These are phyloP conservation scores for Penicillium canescens DNA, from an alignment of 495 filamentous ascomycete species.

Conservation along the genomic window DNA sequence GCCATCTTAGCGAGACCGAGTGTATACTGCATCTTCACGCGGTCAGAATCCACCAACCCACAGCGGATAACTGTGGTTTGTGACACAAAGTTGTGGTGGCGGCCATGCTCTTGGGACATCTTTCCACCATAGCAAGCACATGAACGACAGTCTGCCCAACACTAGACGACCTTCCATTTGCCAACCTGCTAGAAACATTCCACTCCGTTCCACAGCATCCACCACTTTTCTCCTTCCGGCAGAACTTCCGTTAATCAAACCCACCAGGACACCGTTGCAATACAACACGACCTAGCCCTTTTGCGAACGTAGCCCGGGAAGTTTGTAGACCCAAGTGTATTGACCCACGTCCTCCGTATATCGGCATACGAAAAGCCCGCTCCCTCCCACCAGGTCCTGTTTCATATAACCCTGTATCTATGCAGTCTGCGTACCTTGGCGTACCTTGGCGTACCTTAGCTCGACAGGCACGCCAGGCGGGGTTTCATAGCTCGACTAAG, in stretches of 20 bases:
- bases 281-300: background rate
- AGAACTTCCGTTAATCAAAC: background rate
- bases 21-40: background rate
- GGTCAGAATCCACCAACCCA: background rate
- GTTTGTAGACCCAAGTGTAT: background rate
- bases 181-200: background rate
- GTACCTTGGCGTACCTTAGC: background rate
- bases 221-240: background rate
- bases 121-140: constrained; percentile 16
- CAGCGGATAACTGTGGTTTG: background rate
- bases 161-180: constrained; percentile 15
- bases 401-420: constrained; percentile 8
- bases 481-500: constrained; percentile 3
- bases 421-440: background rate
- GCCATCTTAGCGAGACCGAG: background rate
- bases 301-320: background rate
- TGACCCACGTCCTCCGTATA: too few species aligned
- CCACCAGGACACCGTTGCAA: constrained; percentile 17
- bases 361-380: too few species aligned
- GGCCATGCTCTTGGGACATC: constrained; percentile 25
- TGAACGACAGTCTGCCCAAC: constrained; percentile 12
- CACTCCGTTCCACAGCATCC: background rate
- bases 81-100: constrained; percentile 24
- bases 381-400: constrained; percentile 7
- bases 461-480: constrained; percentile 3